These are phyloP conservation scores for Boletus reticulatus DNA, from an alignment of 768 basidiomycete genomes.

Conservation along the genomic window DNA sequence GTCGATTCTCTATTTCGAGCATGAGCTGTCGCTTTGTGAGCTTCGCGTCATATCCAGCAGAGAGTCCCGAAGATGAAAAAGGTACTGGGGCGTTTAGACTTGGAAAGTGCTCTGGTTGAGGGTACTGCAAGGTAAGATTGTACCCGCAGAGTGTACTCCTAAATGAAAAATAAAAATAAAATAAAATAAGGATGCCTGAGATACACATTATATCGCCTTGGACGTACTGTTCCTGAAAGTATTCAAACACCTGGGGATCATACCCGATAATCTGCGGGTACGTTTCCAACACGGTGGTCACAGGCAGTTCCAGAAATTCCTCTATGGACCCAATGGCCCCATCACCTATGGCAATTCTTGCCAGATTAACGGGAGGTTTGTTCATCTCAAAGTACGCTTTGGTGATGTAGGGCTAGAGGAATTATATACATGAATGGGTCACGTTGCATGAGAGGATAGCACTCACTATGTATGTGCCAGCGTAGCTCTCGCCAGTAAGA, in stretches of 20 bases:
- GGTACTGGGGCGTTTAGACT: background rate
- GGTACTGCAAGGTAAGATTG: background rate
- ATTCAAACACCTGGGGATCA: conserved; percentile 59
- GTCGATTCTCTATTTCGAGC: background rate
- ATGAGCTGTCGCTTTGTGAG: background rate
- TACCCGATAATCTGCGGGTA: conserved; percentile 76
- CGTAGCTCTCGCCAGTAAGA: conserved; percentile 72
- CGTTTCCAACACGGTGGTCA: conserved; percentile 62
- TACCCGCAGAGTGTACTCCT: background rate
- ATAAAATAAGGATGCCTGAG: no score
- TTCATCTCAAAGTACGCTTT: conserved; percentile 62
- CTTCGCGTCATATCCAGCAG: background rate
- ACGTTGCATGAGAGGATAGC: conserved; percentile 28
- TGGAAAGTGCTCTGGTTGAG: background rate
- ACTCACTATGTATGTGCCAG: conserved; percentile 66
- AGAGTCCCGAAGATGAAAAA: background rate
- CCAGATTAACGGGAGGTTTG: conserved; percentile 64
- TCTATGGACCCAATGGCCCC: conserved; percentile 50
- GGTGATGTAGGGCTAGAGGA: conserved; percentile 67
- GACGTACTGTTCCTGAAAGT: conserved; percentile 64
- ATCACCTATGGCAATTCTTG: conserved; percentile 68
- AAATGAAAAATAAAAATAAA: background rate
- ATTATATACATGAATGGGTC: background rate
- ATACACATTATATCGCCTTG: background rate
- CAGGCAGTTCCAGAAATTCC: conserved; percentile 51